These are phyloP conservation scores for Dentiscutata heterogama DNA, from an alignment of 371 early-diverging fungal species.

Conservation along the genomic window DNA sequence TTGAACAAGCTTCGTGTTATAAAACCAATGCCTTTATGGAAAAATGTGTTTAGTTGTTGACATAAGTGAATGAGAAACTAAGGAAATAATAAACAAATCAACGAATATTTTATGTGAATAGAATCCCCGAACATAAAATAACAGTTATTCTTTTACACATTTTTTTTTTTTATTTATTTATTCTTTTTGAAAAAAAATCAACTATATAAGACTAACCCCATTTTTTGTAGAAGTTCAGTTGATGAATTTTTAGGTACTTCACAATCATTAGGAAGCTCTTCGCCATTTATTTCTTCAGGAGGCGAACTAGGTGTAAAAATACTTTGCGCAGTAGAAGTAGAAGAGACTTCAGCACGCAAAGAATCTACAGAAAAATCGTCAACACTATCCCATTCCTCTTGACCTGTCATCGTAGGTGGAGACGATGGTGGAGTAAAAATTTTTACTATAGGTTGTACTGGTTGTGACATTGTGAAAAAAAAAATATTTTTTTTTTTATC, in stretches of 20 bases:
- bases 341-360: constrained; percentile 36
- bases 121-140: not conserved
- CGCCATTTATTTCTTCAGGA: constrained; percentile 38
- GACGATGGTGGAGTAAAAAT: constrained; percentile 40
- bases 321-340: constrained; percentile 20
- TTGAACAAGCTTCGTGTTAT: constrained; percentile 39
- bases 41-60: not conserved
- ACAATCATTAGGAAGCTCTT: constrained; percentile 36
- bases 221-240: constrained; percentile 39
- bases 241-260: constrained; percentile 17
- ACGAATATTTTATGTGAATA: not conserved
- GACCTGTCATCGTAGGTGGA: constrained; percentile 26
- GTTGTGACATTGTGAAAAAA: not conserved
- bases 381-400: constrained; percentile 44
- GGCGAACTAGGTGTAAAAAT: constrained; percentile 40
- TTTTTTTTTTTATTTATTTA: not conserved
- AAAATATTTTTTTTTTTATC: too few relatives aligned
- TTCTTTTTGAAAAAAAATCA: not conserved
- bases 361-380: constrained; percentile 45
- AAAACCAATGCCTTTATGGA: constrained; percentile 44
- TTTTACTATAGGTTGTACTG: constrained; percentile 10
- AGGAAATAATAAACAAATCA: not conserved
- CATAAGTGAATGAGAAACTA: constrained; percentile 2
- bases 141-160: not conserved
- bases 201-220: constrained; percentile 33